Conservation (phyloP, 1,284 basidiomycete genomes). For the Waitea zeae region DNA sequence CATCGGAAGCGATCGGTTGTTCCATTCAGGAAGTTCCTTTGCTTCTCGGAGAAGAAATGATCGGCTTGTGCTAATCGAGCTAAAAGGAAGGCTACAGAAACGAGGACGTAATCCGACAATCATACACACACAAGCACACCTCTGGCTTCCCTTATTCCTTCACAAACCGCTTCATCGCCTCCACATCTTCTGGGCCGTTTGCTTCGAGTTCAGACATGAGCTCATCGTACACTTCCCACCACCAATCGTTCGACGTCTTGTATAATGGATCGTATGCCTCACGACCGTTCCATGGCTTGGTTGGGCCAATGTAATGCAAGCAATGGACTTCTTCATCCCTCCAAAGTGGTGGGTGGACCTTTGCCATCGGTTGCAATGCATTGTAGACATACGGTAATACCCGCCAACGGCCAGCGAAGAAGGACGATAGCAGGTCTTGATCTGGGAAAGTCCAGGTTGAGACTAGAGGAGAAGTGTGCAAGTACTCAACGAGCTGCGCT, state of each 20-base stretch:
- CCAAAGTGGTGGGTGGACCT: slow-evolving; percentile 60
- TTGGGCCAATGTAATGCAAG: slow-evolving; percentile 56
- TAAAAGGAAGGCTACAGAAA: no score
- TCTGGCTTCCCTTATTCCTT: no score
- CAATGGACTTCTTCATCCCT: slow-evolving; percentile 60
- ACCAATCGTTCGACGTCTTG: slow-evolving; percentile 45
- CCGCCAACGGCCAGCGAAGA: slow-evolving; percentile 62
- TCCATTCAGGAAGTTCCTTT: no score
- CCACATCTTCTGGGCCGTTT: not conserved
- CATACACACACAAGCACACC: no score
- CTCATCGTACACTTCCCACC: slow-evolving; percentile 55
- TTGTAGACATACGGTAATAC: slow-evolving; percentile 76
- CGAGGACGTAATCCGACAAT: no score
- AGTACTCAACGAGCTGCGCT: slow-evolving; percentile 33
- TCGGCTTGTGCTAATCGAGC: no score
- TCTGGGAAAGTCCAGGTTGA: slow-evolving; percentile 73
- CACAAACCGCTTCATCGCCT: no score
- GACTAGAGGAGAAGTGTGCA: slow-evolving; percentile 55
- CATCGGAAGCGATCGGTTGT: no score
- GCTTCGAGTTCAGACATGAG: slow-evolving; percentile 20
- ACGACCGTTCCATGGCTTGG: slow-evolving; percentile 57
- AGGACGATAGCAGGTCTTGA: slow-evolving; percentile 77
- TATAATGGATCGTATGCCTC: slow-evolving; percentile 18
- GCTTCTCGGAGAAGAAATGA: no score
- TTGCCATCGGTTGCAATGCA: slow-evolving; percentile 63